Evolutionary conservation across 129 eudicot species (phyloP).

Genomic region (Pseudognaphalium luteoalbum): DNA sequence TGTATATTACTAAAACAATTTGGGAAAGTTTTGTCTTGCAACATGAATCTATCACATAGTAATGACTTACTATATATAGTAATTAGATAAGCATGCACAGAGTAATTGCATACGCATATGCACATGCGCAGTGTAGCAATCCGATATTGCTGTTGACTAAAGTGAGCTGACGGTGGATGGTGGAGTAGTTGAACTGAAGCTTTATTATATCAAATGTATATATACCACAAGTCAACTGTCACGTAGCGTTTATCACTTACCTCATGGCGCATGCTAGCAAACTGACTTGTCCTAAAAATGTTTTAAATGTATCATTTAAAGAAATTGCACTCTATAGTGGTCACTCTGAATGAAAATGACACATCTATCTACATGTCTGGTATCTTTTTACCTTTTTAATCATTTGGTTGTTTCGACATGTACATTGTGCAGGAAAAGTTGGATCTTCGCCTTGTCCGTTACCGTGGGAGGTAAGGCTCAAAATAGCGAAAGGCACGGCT

Average conservation of each 20-base stretch:
- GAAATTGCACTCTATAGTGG: not conserved
- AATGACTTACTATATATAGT: conserved; percentile 9
- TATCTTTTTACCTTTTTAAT: conserved; percentile 6
- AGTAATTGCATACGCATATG: conserved; percentile 1
- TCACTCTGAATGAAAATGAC: conserved; percentile 48
- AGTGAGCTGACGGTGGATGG: conserved; percentile 45
- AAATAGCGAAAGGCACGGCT: conserved; percentile 90
- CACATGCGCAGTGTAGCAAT: conserved; percentile 37
- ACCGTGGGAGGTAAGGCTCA: conserved; percentile 89
- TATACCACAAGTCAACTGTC: conserved; percentile 52
- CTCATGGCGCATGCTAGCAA: conserved; percentile 38
- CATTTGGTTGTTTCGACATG: conserved; percentile 3
- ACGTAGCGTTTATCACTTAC: conserved; percentile 33
- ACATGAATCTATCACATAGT: not conserved
- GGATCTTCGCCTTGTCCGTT: conserved; percentile 91
- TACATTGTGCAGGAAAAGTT: conserved; percentile 58
- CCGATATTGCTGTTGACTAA: conserved; percentile 17
- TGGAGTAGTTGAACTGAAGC: conserved; percentile 75
- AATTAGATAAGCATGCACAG: conserved; percentile 12
- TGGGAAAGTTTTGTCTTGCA: not conserved
- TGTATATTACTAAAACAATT: not conserved
- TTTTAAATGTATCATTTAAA: not conserved
- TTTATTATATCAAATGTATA: conserved; percentile 38
- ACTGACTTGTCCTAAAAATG: conserved; percentile 25
- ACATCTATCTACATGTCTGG: conserved; percentile 6